A percentile compares a stretch with the other conserved stretches of the same genome.
These are phyloP conservation scores for Theobroma cacao DNA, from an alignment of 345 rosid genomes.

Conservation along the genomic window DNA sequence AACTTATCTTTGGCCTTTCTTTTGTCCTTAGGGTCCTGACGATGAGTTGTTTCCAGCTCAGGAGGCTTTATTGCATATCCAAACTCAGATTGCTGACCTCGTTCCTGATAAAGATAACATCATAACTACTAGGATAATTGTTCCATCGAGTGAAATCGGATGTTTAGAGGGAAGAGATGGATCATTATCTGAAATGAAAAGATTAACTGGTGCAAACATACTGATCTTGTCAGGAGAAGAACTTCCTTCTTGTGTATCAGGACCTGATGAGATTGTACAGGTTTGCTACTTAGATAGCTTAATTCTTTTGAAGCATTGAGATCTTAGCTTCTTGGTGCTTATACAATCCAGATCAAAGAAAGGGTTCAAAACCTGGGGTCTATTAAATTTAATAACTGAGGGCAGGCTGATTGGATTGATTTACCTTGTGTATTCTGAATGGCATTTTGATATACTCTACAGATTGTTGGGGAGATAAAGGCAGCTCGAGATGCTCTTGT, in stretches of 20 bases:
- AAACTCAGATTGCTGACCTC: constrained; percentile 78
- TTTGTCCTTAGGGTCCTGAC: constrained; percentile 74
- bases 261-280: constrained; percentile 76
- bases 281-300: constrained; percentile 34
- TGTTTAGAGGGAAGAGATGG: constrained; percentile 90
- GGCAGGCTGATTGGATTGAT: constrained; percentile 1
- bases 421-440: constrained; percentile 17
- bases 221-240: constrained; percentile 72
- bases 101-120: constrained; percentile 66
- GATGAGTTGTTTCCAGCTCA: constrained; percentile 97
- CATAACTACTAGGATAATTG: constrained; percentile 69
- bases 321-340: constrained; percentile 13
- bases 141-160: constrained; percentile 68
- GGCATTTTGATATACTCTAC: constrained; percentile 22
- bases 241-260: constrained; percentile 54
- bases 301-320: neutral
- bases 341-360: constrained; percentile 1
- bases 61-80: constrained; percentile 97
- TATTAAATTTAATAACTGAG: constrained; percentile 10
- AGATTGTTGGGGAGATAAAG: constrained; percentile 92
- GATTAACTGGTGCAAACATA: constrained; percentile 70
- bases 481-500: constrained; percentile 94
- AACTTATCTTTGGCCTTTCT: constrained; percentile 20
- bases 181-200: constrained; percentile 69
- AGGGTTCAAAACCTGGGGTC: constrained; percentile 4